phyloP scores from a whole-genome alignment of 495 filamentous ascomycete genomes.

The Tuber calosporum region DNA sequence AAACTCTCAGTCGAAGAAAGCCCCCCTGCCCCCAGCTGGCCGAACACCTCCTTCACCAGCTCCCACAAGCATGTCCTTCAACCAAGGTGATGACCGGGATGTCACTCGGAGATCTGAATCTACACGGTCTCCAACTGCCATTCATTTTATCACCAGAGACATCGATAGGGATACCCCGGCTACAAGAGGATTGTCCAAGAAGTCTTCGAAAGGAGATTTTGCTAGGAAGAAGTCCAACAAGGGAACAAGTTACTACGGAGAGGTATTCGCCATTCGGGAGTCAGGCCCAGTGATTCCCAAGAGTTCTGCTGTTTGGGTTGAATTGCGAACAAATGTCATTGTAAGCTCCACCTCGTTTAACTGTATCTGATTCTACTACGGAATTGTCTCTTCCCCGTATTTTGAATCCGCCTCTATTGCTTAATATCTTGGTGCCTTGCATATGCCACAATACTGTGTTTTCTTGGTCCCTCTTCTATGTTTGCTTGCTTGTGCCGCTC shows the following conservation, averaged over 20 bases:
- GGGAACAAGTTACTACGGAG: slow-evolving; percentile 50
- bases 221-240: slow-evolving; percentile 37
- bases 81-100: slow-evolving; percentile 29
- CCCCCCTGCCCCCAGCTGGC: not conserved
- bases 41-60: slow-evolving; percentile 38
- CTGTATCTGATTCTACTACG: not conserved
- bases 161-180: slow-evolving; percentile 32
- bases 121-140: slow-evolving; percentile 23
- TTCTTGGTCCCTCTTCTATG: slow-evolving; percentile 8
- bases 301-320: slow-evolving; percentile 55
- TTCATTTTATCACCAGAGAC: slow-evolving; percentile 26
- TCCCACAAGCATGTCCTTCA: slow-evolving; percentile 31
- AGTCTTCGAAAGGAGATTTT: slow-evolving; percentile 31
- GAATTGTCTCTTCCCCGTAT: not conserved
- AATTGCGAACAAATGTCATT: slow-evolving; percentile 76
- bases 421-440: not conserved
- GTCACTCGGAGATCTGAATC: slow-evolving; percentile 13
- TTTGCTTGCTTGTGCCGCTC: slow-evolving; percentile 6
- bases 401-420: slow-evolving; percentile 3
- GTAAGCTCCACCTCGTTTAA: slow-evolving; percentile 48
- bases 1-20: slow-evolving; percentile 23
- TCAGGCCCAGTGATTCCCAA: slow-evolving; percentile 52
- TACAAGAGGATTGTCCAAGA: slow-evolving; percentile 25
- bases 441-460: slow-evolving; percentile 1
- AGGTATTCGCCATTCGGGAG: slow-evolving; percentile 54